Percentiles rank a stretch among this genome's conserved stretches.
Conservation (phyloP, 208 protist genomes). For the Tritrichomonas musculus region DNA sequence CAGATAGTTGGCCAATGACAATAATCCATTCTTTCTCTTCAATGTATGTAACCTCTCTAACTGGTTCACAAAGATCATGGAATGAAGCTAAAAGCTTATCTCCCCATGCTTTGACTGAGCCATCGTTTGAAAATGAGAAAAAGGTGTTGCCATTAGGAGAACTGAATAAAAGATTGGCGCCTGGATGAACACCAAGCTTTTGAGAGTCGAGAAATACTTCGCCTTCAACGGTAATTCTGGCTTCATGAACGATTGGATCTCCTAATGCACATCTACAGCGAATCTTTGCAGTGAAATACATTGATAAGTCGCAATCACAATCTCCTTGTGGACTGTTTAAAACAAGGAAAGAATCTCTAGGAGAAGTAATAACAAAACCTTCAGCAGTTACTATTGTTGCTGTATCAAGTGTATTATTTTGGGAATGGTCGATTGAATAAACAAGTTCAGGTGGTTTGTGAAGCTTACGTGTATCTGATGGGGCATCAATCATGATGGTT, state of each 20-base stretch:
- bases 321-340: neutral
- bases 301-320: neutral
- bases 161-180: neutral
- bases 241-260: neutral
- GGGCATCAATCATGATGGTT: neutral
- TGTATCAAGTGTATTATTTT: neutral
- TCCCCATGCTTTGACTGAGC: neutral
- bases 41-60: neutral
- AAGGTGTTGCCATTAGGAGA: neutral
- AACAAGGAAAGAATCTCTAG: neutral
- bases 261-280: neutral
- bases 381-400: neutral
- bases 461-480: neutral
- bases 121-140: constrained; percentile 1
- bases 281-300: neutral
- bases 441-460: neutral
- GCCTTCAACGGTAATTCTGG: neutral
- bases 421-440: neutral
- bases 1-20: neutral
- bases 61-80: neutral
- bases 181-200: neutral
- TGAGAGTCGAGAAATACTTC: neutral
- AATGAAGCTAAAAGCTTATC: neutral
- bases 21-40: neutral
- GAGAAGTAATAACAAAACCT: neutral